These are phyloP conservation scores for Pezicula neosporulosa DNA, from an alignment of 2,329 filamentous ascomycete genomes.

Conservation along the genomic window DNA sequence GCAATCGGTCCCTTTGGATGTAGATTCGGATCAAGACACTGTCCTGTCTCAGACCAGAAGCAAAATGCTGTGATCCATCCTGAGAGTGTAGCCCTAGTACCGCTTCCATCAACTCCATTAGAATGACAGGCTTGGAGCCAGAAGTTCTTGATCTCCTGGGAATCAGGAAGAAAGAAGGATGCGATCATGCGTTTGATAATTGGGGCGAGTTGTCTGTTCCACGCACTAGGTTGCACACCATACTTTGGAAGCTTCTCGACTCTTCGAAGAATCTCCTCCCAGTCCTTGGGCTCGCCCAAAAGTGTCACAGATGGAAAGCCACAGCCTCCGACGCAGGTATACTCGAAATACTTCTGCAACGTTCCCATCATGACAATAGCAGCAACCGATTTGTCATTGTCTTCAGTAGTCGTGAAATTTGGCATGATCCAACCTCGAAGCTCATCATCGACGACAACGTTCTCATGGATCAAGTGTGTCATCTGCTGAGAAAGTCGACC, in stretches of 20 bases:
- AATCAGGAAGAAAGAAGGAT: neutral
- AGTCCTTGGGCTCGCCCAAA: neutral
- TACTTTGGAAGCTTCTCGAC: neutral
- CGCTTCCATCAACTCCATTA: neutral
- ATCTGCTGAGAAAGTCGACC: neutral
- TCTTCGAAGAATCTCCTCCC: neutral
- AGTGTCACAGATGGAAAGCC: neutral
- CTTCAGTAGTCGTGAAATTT: neutral
- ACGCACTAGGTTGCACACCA: neutral
- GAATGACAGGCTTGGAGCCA: constrained; percentile 5
- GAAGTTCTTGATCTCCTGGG: neutral
- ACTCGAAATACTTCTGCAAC: neutral
- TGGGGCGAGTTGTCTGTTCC: neutral
- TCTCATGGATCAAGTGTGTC: neutral
- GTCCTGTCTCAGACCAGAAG: neutral
- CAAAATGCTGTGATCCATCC: neutral
- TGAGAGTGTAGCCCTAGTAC: neutral
- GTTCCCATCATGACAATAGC: neutral
- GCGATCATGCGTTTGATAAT: neutral
- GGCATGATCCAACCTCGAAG: neutral
- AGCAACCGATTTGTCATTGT: neutral
- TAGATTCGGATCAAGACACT: neutral
- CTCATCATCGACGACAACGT: neutral
- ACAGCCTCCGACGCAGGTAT: neutral
- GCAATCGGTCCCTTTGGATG: neutral